Conservation (phyloP, 2,329 filamentous ascomycete genomes). For the Alternaria postmessia region DNA sequence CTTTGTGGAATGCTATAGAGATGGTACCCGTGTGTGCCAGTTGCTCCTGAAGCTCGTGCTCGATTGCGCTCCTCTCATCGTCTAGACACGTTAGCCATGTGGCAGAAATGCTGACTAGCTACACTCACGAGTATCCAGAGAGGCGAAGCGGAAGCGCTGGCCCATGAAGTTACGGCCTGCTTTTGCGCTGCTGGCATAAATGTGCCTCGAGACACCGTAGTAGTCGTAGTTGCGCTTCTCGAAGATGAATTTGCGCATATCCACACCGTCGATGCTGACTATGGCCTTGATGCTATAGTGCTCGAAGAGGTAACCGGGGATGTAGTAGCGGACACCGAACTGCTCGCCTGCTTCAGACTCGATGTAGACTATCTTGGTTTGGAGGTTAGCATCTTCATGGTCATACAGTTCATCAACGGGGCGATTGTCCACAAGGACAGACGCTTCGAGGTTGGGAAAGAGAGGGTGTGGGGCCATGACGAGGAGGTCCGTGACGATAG, state of each 20-base stretch:
- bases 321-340: conserved; percentile 12
- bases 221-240: neutral
- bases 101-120: neutral
- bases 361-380: conserved; percentile 14
- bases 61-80: neutral
- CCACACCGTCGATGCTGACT: conserved; percentile 15
- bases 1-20: conserved; percentile 3
- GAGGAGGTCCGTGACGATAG: neutral
- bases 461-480: conserved; percentile 20
- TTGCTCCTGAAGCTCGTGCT: neutral
- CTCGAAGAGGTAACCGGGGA: conserved; percentile 8
- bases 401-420: conserved; percentile 16
- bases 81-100: neutral
- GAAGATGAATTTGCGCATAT: conserved; percentile 6
- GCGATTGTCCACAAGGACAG: conserved; percentile 17
- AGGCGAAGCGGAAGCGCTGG: conserved; percentile 10
- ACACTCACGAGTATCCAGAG: conserved; percentile 8
- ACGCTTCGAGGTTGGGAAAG: conserved; percentile 14
- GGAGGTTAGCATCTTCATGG: neutral
- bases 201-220: neutral
- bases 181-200: neutral
- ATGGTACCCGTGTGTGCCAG: conserved; percentile 3
- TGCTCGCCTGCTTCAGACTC: conserved; percentile 8
- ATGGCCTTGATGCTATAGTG: conserved; percentile 6
- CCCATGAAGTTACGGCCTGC: neutral